Evolutionary conservation across 208 protist genomes (phyloP), one percentile per base, ranked within the genome.

Genomic region (Leishmania turanica): DNA sequence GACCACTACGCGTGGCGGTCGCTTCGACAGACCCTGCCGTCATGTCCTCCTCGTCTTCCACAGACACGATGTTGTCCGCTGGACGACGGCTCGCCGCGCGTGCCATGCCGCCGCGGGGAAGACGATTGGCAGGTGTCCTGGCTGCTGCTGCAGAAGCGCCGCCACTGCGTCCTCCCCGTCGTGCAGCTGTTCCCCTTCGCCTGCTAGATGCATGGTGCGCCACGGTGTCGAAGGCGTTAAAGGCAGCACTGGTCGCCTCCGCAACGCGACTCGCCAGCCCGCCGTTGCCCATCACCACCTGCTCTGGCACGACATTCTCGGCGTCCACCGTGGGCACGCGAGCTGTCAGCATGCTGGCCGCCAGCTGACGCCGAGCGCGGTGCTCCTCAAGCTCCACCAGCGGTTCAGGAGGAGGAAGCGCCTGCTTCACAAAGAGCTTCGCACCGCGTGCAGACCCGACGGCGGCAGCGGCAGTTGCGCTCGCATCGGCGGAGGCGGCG

Each of bases 191-290:
- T n/a, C 79, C 87, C 45, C 77, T 81, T 34, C 81, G 90, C 60
- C 56, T 45, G 45, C 81, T 88, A 17, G 86, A 76, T 15, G 85
- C 84, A 74, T 90, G 83, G 49, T 87, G 83, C 31, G 84, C 88
- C 34, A 74, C 88, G 21, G 82, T 91, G 74, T 95, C 92, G 74
- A 92, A 95, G 13, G 79, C 78, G 80, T 95, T 95, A 76, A 94
- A 94, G 21, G 82, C 76, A 1, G 11, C 78, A 19, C 19, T 73
- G 6, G 70, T 58, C 31, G 64, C 53, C 7, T 37, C 81, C 54
- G 69, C 66, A 17, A 56, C 71, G 17, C 60, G 77, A n/a, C 56
- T 40, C 0, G 42, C n/a, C 51, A 85, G 42, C 31, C 31, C 65
- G 3, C 76, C 47, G 64, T 40, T 47, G 37, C 49, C 81, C 81